Evolutionary conservation across 352 stramenopile species (phyloP).

Genomic region (Phytophthora fragariae): DNA sequence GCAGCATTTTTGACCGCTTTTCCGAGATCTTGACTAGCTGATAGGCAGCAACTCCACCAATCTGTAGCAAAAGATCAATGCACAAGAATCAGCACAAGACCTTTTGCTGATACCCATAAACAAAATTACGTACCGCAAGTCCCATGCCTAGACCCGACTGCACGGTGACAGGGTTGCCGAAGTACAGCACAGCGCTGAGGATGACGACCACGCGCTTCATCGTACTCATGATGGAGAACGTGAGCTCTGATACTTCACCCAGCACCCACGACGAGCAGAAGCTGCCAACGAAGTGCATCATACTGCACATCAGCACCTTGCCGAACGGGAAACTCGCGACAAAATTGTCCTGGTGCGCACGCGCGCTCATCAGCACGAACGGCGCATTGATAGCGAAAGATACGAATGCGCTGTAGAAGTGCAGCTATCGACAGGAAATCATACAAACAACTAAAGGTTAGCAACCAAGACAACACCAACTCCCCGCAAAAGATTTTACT

Average conservation of each 20-base stretch:
- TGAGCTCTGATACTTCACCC: slow-evolving; percentile 87
- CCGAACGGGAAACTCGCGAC: slow-evolving; percentile 74
- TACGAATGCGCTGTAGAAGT: slow-evolving; percentile 88
- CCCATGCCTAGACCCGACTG: slow-evolving; percentile 80
- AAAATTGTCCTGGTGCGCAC: slow-evolving; percentile 64
- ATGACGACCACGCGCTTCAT: slow-evolving; percentile 92
- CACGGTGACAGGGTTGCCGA: slow-evolving; percentile 77
- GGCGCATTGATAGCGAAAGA: slow-evolving; percentile 88
- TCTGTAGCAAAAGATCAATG: slow-evolving; percentile 27
- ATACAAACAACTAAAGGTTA: slow-evolving; percentile 2
- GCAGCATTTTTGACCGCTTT: slow-evolving; percentile 52
- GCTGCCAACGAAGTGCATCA: slow-evolving; percentile 87
- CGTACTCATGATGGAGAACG: slow-evolving; percentile 92
- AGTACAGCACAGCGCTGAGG: slow-evolving; percentile 86
- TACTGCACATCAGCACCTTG: slow-evolving; percentile 78
- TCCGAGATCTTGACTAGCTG: slow-evolving; percentile 81
- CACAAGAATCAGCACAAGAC: slow-evolving; percentile 6
- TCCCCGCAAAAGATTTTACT: slow-evolving; percentile 21
- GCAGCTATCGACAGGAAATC: slow-evolving; percentile 51
- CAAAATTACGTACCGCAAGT: slow-evolving; percentile 52
- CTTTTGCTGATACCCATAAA: neutral
- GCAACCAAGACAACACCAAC: neutral
- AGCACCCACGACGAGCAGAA: slow-evolving; percentile 86
- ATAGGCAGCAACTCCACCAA: slow-evolving; percentile 78
- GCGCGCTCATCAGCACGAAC: slow-evolving; percentile 68